A percentile compares a stretch with the other conserved stretches of the same genome.
Conservation (phyloP, 768 basidiomycete genomes). For the Zangia roseola region DNA sequence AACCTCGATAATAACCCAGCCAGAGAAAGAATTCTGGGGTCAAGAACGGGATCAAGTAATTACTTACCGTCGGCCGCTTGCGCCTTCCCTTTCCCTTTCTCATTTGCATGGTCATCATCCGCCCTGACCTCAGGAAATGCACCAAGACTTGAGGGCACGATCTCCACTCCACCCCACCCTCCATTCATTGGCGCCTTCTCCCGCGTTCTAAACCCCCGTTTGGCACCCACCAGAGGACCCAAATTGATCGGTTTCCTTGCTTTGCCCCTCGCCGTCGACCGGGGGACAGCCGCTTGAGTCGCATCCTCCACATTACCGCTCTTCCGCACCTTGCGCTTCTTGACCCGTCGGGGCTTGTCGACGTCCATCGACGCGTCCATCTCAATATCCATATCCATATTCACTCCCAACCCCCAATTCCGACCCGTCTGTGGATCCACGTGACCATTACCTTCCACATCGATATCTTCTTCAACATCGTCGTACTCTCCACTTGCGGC, state of each 20-base stretch:
- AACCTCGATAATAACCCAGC: not conserved
- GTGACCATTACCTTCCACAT: slow-evolving; percentile 26
- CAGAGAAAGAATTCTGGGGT: not conserved
- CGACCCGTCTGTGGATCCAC: slow-evolving; percentile 1
- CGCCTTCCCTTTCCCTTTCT: slow-evolving; percentile 21
- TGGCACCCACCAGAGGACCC: slow-evolving; percentile 60
- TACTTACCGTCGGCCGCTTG: slow-evolving; percentile 24
- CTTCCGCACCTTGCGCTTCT: slow-evolving; percentile 24
- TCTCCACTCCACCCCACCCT: slow-evolving; percentile 64
- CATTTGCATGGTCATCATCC: slow-evolving; percentile 1
- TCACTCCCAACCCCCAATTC: slow-evolving; percentile 24
- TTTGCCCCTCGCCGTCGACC: slow-evolving; percentile 1
- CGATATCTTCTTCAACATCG: slow-evolving; percentile 16
- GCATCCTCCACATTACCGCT: slow-evolving; percentile 33
- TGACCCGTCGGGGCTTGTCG: slow-evolving; percentile 8
- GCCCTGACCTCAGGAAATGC: slow-evolving; percentile 13
- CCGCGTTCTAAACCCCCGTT: slow-evolving; percentile 60
- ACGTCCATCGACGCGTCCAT: slow-evolving; percentile 11
- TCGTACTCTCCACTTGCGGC: slow-evolving; percentile 14
- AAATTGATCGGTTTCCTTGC: slow-evolving; percentile 39
- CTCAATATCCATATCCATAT: slow-evolving; percentile 25
- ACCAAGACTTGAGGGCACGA: slow-evolving; percentile 36
- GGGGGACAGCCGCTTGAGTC: not conserved
- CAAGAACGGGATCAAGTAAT: not conserved
- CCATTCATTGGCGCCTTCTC: slow-evolving; percentile 57